Evolutionary conservation across 1,284 basidiomycete genomes (phyloP).

Genomic region (Ceratobasidium sp.): DNA sequence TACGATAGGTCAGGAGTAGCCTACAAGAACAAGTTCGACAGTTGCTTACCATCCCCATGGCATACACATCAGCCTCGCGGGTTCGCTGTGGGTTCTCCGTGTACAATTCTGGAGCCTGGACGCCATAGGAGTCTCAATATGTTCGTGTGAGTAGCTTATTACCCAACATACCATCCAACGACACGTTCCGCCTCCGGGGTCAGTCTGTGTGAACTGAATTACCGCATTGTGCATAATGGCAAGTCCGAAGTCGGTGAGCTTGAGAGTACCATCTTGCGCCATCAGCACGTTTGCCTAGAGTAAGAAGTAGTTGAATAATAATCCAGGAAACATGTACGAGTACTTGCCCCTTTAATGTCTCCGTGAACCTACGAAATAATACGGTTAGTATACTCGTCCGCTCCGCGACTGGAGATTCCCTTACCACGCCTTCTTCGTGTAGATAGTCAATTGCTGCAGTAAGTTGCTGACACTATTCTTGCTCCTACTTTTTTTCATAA

Average conservation of each 20-base stretch:
- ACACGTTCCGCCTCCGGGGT: not conserved
- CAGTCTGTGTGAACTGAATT: constrained; percentile 12
- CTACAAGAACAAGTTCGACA: too few species aligned
- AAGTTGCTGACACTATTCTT: not conserved
- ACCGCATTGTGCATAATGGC: constrained; percentile 12
- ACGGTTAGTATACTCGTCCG: not conserved
- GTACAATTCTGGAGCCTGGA: constrained; percentile 7
- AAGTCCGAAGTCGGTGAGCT: constrained; percentile 25
- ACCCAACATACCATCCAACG: constrained; percentile 7
- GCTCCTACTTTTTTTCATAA: too few species aligned
- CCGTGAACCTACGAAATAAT: constrained; percentile 1
- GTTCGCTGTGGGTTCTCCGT: not conserved
- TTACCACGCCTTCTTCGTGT: not conserved
- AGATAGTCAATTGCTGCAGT: not conserved
- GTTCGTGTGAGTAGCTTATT: not conserved
- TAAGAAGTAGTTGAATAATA: not conserved
- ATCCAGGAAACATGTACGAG: not conserved
- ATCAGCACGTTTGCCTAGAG: not conserved
- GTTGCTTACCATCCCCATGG: not conserved
- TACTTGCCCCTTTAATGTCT: constrained; percentile 16
- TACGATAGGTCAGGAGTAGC: too few species aligned
- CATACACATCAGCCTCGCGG: constrained; percentile 5
- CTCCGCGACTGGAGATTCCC: not conserved
- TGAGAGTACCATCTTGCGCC: constrained; percentile 1
- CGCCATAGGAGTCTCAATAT: not conserved